phyloP scores from a whole-genome alignment of 805 yeast species.

The Limtongia smithiae region DNA sequence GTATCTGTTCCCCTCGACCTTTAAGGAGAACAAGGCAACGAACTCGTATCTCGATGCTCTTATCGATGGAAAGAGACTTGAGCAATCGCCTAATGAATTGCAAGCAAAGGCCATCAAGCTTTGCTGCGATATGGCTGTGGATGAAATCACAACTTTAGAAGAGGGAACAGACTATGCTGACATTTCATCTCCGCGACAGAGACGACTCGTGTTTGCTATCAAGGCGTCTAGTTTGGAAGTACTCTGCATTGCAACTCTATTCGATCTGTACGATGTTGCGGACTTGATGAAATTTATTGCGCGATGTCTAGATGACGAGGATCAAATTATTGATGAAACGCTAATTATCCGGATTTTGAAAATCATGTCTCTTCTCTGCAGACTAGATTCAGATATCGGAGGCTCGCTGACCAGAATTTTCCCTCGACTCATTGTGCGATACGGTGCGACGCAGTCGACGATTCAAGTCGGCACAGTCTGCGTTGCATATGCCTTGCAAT shows the following conservation, averaged over 20 bases:
- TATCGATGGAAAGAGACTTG: constrained; percentile 5
- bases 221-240: constrained; percentile 57
- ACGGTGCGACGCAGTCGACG: constrained; percentile 49
- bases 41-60: constrained; percentile 16
- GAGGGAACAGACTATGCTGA: constrained; percentile 56
- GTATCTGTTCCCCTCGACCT: constrained; percentile 32
- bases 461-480: constrained; percentile 54
- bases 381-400: constrained; percentile 33
- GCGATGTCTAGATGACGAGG: constrained; percentile 50
- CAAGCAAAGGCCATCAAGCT: constrained; percentile 13
- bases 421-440: constrained; percentile 43
- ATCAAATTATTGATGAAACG: constrained; percentile 51
- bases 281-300: constrained; percentile 48
- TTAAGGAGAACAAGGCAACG: constrained; percentile 5
- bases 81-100: neutral
- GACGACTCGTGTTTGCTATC: constrained; percentile 51
- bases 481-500: constrained; percentile 63
- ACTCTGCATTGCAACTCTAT: constrained; percentile 53
- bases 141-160: constrained; percentile 49
- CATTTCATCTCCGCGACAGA: constrained; percentile 47
- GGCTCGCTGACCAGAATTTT: constrained; percentile 38
- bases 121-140: constrained; percentile 33
- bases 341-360: constrained; percentile 52
- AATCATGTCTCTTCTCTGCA: constrained; percentile 53
- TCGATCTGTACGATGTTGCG: constrained; percentile 46